Percentiles rank a stretch among this genome's conserved stretches.
Evolutionary conservation across 202 grass and related monocot species (phyloP).

Genomic region (Dendrocalamus latiflorus): DNA sequence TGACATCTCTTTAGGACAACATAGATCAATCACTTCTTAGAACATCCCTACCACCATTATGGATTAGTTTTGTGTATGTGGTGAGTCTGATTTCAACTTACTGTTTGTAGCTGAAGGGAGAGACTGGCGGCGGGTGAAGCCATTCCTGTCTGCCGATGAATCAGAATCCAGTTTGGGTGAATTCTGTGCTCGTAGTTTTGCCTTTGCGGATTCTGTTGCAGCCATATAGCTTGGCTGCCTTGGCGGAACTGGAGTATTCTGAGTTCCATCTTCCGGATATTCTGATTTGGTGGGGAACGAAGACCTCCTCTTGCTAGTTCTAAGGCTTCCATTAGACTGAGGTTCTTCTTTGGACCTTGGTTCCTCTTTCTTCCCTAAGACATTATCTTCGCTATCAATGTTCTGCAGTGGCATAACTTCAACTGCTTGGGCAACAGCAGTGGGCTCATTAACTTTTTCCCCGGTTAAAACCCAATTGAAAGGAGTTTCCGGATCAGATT

Average conservation of each 20-base stretch:
- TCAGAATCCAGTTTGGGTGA: constrained; percentile 65
- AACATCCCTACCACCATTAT: constrained; percentile 17
- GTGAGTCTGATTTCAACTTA: constrained; percentile 50
- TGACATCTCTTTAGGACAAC: constrained; percentile 33
- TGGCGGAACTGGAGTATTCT: constrained; percentile 38
- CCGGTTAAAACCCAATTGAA: constrained; percentile 21
- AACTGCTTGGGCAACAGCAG: constrained; percentile 14
- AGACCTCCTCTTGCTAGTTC: constrained; percentile 66
- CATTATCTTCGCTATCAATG: constrained; percentile 38
- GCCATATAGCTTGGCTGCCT: constrained; percentile 96
- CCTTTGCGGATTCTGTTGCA: constrained; percentile 72
- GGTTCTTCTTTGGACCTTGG: constrained; percentile 56
- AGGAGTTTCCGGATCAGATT: constrained; percentile 37
- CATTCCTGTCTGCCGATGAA: constrained; percentile 61
- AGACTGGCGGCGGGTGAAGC: constrained; percentile 61
- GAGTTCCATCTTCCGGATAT: constrained; percentile 47
- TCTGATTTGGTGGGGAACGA: constrained; percentile 74
- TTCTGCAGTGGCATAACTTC: constrained; percentile 49
- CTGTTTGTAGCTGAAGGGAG: constrained; percentile 67
- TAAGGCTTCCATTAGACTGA: constrained; percentile 50
- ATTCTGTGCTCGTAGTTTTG: constrained; percentile 69
- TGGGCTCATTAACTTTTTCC: constrained; percentile 30
- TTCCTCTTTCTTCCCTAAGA: constrained; percentile 34
- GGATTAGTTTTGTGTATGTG: constrained; percentile 21
- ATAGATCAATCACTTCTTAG: constrained; percentile 32